Percentiles rank a stretch among this genome's conserved stretches.
phyloP scores from a whole-genome alignment of 306 rosid genomes.

The Acacia melanoxylon region DNA sequence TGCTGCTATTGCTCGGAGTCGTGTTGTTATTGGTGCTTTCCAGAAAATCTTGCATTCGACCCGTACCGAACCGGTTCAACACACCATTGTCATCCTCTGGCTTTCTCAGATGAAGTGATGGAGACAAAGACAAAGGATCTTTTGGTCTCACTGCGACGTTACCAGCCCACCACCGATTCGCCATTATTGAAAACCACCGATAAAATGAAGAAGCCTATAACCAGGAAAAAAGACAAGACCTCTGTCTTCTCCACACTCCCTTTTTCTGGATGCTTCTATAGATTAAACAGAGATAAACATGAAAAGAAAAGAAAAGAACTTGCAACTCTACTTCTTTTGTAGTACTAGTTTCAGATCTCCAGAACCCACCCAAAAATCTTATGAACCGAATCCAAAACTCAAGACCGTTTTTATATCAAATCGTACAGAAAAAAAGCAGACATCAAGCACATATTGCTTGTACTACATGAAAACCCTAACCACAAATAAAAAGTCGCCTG shows the following conservation, averaged over 20 bases:
- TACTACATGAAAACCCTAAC: conserved; percentile 48
- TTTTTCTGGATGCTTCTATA: neutral
- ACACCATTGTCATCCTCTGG: conserved; percentile 40
- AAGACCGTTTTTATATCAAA: conserved; percentile 23
- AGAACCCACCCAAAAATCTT: conserved; percentile 9
- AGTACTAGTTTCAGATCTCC: conserved; percentile 29
- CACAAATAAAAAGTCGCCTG: neutral
- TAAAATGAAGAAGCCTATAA: neutral
- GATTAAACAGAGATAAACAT: conserved; percentile 15
- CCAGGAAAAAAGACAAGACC: neutral
- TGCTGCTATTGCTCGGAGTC: conserved; percentile 28
- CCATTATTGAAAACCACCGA: conserved; percentile 38
- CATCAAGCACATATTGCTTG: conserved; percentile 21
- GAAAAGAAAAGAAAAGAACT: neutral
- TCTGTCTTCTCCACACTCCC: neutral
- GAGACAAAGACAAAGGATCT: conserved; percentile 49
- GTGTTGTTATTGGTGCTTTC: conserved; percentile 19
- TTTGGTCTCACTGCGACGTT: conserved; percentile 53
- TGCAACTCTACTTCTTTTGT: neutral
- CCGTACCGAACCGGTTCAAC: conserved; percentile 8
- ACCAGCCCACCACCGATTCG: conserved; percentile 87
- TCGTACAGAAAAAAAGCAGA: conserved; percentile 19
- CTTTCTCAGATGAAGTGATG: conserved; percentile 51
- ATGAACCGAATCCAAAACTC: conserved; percentile 38
- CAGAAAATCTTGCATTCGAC: conserved; percentile 40